Evolutionary conservation across 441 rosid genomes (phyloP).

Genomic region (Syzygium syzygioides): DNA sequence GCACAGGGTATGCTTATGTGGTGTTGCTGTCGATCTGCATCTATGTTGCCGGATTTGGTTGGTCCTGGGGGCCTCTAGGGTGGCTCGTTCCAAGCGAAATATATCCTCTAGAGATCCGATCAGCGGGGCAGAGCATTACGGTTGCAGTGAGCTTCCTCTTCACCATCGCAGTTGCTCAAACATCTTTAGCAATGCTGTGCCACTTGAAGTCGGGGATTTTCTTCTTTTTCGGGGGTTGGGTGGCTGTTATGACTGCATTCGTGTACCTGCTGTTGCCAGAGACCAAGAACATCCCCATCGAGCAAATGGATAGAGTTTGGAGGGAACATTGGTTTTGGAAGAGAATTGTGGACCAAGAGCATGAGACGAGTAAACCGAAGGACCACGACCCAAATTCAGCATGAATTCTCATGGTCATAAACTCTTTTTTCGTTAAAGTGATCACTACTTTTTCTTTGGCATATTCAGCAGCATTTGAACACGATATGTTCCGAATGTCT

Average conservation of each 20-base stretch:
- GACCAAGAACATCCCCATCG: slow-evolving; percentile 17
- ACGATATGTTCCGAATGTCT: neutral
- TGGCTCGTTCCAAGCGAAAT: slow-evolving; percentile 18
- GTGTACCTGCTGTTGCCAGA: slow-evolving; percentile 14
- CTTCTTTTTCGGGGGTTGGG: slow-evolving; percentile 16
- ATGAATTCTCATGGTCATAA: neutral
- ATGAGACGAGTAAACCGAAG: neutral
- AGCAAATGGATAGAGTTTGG: slow-evolving; percentile 17
- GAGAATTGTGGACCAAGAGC: neutral
- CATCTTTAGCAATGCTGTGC: slow-evolving; percentile 12
- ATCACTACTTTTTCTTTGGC: neutral
- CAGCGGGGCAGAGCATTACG: slow-evolving; percentile 12
- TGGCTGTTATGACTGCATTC: slow-evolving; percentile 9
- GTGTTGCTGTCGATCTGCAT: neutral
- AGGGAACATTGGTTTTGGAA: slow-evolving; percentile 18
- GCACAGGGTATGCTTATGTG: slow-evolving; percentile 2
- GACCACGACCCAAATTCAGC: neutral
- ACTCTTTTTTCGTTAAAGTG: neutral
- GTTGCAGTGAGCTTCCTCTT: slow-evolving; percentile 13
- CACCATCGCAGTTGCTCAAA: slow-evolving; percentile 9
- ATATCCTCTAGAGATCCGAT: slow-evolving; percentile 11
- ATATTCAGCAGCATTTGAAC: neutral
- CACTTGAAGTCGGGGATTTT: slow-evolving; percentile 7
- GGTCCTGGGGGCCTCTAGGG: slow-evolving; percentile 20
- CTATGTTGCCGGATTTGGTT: slow-evolving; percentile 14